Evolutionary conservation across 495 filamentous ascomycete genomes (phyloP).

Genomic region (Xylaria nigripes): DNA sequence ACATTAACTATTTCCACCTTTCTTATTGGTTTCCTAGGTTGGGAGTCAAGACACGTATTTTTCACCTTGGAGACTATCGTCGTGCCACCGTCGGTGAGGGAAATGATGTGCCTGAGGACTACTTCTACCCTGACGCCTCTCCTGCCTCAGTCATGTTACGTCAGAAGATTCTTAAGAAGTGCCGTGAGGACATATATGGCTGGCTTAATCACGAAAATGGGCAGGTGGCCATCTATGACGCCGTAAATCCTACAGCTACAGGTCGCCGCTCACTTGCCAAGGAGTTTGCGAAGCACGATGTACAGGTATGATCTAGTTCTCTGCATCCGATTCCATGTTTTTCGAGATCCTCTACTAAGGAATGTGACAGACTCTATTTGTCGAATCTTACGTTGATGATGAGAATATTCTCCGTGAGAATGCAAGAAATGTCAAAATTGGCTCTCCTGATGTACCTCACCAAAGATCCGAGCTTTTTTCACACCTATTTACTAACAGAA

Average conservation of each 20-base stretch:
- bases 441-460: conserved; percentile 76
- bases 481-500: conserved; percentile 18
- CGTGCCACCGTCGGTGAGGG: conserved; percentile 80
- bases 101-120: conserved; percentile 88
- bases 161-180: conserved; percentile 96
- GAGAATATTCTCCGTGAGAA: conserved; percentile 94
- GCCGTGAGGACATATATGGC: conserved; percentile 90
- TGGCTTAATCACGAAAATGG: conserved; percentile 96
- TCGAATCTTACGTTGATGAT: conserved; percentile 92
- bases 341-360: conserved; percentile 1
- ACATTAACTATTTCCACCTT: neutral
- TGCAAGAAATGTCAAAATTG: conserved; percentile 94
- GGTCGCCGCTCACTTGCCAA: conserved; percentile 84
- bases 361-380: conserved; percentile 70
- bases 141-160: conserved; percentile 78
- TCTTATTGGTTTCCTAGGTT: conserved; percentile 49
- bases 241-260: conserved; percentile 83
- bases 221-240: conserved; percentile 97
- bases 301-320: conserved; percentile 52
- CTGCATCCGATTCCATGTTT: neutral
- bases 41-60: conserved; percentile 94
- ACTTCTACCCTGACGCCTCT: conserved; percentile 93
- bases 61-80: conserved; percentile 95
- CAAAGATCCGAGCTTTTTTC: neutral
- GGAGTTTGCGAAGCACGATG: conserved; percentile 93